Evolutionary conservation across 2,329 filamentous ascomycete genomes (phyloP).

Genomic region (Peltaster fructicola): DNA sequence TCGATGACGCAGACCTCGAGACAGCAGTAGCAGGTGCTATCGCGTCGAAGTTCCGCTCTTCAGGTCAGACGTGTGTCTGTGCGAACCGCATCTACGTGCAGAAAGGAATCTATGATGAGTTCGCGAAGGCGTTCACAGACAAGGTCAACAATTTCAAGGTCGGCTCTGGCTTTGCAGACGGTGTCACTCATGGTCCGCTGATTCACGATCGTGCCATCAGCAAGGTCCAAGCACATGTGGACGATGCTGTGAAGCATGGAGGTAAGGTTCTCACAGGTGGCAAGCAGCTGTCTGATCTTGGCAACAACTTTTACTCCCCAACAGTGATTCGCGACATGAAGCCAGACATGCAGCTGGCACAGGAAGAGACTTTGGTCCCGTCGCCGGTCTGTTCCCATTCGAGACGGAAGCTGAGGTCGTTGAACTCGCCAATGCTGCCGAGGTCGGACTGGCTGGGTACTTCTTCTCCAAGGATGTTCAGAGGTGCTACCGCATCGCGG

Average conservation of each 20-base stretch:
- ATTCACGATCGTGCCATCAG: constrained; percentile 68
- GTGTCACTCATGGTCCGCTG: constrained; percentile 61
- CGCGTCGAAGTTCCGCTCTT: constrained; percentile 78
- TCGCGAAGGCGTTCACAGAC: constrained; percentile 49
- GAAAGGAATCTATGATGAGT: constrained; percentile 57
- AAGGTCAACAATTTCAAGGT: constrained; percentile 61
- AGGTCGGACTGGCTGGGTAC: constrained; percentile 85
- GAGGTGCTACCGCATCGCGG: constrained; percentile 41
- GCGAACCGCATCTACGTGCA: constrained; percentile 68
- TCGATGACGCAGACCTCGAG: constrained; percentile 81
- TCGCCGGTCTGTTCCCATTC: constrained; percentile 80
- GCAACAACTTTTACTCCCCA: constrained; percentile 73
- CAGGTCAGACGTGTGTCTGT: constrained; percentile 82
- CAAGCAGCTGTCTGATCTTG: constrained; percentile 53
- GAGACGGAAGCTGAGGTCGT: constrained; percentile 80
- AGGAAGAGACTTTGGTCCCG: constrained; percentile 86
- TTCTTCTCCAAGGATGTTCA: constrained; percentile 58
- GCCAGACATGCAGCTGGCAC: constrained; percentile 63
- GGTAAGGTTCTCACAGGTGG: constrained; percentile 61
- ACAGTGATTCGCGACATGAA: constrained; percentile 83
- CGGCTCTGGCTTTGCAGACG: constrained; percentile 53
- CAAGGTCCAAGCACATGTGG: constrained; percentile 67
- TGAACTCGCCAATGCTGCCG: constrained; percentile 57
- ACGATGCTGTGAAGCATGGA: constrained; percentile 62
- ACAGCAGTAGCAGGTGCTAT: constrained; percentile 68